These are phyloP conservation scores for Ceratobasidium sp. DNA, from an alignment of 1,284 basidiomycete genomes.

Conservation along the genomic window DNA sequence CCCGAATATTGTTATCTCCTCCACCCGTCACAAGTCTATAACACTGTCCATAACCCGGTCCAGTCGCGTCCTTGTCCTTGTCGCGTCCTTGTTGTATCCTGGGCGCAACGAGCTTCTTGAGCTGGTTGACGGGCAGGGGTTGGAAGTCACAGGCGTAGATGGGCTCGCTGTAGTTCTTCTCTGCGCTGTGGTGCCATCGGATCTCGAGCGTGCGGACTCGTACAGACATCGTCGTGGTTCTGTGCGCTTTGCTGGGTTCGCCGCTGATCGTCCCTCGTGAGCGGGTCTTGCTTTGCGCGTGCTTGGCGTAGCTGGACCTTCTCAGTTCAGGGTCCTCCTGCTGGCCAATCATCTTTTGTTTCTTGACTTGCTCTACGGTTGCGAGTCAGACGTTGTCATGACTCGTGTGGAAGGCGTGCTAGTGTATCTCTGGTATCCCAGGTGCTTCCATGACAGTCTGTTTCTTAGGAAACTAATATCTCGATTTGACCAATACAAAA, in stretches of 20 bases:
- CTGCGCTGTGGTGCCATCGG: slow-evolving; percentile 84
- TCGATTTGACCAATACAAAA: too few species aligned
- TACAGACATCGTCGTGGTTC: slow-evolving; percentile 55
- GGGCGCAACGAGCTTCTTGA: slow-evolving; percentile 57
- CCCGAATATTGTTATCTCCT: slow-evolving; percentile 96
- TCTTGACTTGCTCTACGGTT: not conserved
- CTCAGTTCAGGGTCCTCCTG: slow-evolving; percentile 17
- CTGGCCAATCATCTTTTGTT: slow-evolving; percentile 8
- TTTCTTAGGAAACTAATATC: too few species aligned
- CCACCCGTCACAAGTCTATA: slow-evolving; percentile 94
- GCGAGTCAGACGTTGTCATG: not conserved
- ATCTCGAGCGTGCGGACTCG: slow-evolving; percentile 88
- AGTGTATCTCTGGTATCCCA: not conserved
- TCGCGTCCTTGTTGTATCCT: slow-evolving; percentile 65
- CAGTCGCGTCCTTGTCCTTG: slow-evolving; percentile 61
- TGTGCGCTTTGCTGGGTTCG: not conserved
- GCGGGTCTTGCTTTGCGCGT: slow-evolving; percentile 3
- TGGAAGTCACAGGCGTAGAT: slow-evolving; percentile 97
- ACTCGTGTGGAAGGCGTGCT: not conserved
- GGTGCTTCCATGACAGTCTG: too few species aligned
- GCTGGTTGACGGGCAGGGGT: slow-evolving; percentile 61
- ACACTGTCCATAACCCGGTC: slow-evolving; percentile 55
- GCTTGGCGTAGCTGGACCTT: slow-evolving; percentile 25
- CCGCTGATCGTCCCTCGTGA: slow-evolving; percentile 24
- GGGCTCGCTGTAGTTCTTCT: slow-evolving; percentile 67